Conservation (phyloP, 208 protist genomes). For the Crithidia fasciculata region DNA sequence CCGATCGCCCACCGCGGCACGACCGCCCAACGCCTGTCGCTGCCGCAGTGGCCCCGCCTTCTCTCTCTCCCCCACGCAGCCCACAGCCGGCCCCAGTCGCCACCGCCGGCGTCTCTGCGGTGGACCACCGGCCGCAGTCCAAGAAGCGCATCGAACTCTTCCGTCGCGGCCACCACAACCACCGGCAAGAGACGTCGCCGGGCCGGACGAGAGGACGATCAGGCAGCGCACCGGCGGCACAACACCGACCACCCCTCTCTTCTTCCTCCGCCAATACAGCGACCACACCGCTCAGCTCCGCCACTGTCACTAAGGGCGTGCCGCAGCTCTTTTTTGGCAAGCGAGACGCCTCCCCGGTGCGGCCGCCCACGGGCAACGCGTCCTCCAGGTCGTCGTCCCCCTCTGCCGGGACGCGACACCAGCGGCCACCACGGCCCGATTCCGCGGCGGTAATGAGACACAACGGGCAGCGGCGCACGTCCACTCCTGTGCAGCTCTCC, state of each 20-base stretch:
- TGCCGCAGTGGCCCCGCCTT: too few species aligned
- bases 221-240: slow-evolving; percentile 8
- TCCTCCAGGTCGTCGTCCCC: not conserved
- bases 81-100: not conserved
- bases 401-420: not conserved
- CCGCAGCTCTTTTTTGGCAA: slow-evolving; percentile 33
- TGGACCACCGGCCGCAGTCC: too few species aligned
- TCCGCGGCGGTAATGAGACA: not conserved
- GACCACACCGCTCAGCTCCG: not conserved
- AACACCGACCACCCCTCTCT: not conserved
- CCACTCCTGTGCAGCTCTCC: slow-evolving; percentile 3
- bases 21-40: too few species aligned
- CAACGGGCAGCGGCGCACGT: too few species aligned
- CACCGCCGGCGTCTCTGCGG: not conserved
- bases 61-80: too few species aligned
- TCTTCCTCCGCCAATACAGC: not conserved
- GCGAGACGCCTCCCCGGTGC: slow-evolving; percentile 9
- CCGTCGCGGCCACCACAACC: not conserved
- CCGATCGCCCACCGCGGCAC: too few species aligned
- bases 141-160: slow-evolving; percentile 22
- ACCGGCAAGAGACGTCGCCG: not conserved
- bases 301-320: slow-evolving; percentile 21
- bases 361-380: not conserved
- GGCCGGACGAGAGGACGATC: not conserved
- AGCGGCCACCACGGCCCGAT: not conserved